Percentiles rank a stretch among this genome's conserved stretches.
Evolutionary conservation across 306 rosid species (phyloP).

Genomic region (Clitoria ternatea): DNA sequence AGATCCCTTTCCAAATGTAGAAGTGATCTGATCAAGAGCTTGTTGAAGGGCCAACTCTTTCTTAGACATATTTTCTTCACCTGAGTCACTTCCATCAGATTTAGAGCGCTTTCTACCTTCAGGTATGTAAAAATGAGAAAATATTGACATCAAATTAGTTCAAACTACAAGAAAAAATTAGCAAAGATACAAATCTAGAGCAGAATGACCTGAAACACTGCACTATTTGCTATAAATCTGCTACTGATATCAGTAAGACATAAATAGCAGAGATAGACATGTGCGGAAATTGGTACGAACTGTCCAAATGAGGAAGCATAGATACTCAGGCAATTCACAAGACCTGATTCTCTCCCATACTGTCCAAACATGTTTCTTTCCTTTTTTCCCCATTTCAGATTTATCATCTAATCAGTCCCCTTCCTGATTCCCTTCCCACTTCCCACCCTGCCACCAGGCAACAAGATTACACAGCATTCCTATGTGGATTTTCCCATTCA

Average conservation of each 20-base stretch:
- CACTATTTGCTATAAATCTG: not conserved
- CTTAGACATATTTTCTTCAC: constrained; percentile 68
- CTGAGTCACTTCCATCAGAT: constrained; percentile 67
- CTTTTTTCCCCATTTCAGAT: not conserved
- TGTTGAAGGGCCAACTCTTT: constrained; percentile 77
- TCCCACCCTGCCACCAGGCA: not conserved
- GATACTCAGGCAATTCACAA: not conserved
- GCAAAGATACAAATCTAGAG: not conserved
- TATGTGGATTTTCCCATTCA: not conserved
- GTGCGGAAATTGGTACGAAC: not conserved
- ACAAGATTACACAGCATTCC: not conserved
- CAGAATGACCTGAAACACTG: not conserved
- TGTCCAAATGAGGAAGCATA: not conserved
- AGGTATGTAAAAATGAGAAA: constrained; percentile 12
- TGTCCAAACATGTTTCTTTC: not conserved
- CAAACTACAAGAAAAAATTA: not conserved
- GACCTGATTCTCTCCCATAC: not conserved
- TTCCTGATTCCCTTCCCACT: not conserved
- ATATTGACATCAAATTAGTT: not conserved
- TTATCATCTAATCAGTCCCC: not conserved
- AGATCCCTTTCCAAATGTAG: constrained; percentile 85
- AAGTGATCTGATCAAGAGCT: constrained; percentile 87
- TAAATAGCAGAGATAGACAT: not conserved
- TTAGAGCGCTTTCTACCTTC: constrained; percentile 63
- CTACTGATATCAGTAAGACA: not conserved